Evolutionary conservation across 1,284 basidiomycete species (phyloP).

Genomic region (Vanrija sp.): DNA sequence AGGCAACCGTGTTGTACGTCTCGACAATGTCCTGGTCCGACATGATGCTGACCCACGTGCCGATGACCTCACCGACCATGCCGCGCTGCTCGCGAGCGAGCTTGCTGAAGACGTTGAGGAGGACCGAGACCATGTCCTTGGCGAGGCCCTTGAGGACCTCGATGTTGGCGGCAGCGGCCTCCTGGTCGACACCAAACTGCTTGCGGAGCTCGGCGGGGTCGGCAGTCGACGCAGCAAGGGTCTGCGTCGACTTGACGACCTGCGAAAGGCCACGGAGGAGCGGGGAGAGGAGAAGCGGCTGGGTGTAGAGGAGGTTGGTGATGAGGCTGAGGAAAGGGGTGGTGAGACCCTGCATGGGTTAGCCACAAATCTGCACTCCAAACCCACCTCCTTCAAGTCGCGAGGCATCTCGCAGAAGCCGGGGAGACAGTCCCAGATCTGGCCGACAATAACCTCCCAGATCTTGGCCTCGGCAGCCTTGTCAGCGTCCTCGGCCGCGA

Average conservation of each 20-base stretch:
- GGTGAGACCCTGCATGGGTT: conserved; percentile 52
- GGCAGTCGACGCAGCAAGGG: conserved; percentile 51
- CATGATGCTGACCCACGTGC: conserved; percentile 79
- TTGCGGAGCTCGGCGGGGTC: conserved; percentile 52
- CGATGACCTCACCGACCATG: conserved; percentile 83
- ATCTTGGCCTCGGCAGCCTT: conserved; percentile 83
- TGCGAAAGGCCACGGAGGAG: conserved; percentile 76
- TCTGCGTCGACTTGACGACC: conserved; percentile 64
- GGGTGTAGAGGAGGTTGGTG: conserved; percentile 83
- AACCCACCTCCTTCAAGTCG: conserved; percentile 58
- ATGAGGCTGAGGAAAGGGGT: conserved; percentile 78
- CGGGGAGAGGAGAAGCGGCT: conserved; percentile 74
- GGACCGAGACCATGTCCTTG: conserved; percentile 87
- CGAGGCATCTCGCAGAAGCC: conserved; percentile 71
- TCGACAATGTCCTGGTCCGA: conserved; percentile 69
- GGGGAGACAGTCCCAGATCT: conserved; percentile 74
- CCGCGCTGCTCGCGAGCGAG: conserved; percentile 71
- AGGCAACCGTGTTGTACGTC: conserved; percentile 75
- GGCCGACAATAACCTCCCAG: conserved; percentile 85
- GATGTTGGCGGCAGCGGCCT: conserved; percentile 66
- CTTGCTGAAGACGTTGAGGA: conserved; percentile 95
- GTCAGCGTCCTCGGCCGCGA: conserved; percentile 63
- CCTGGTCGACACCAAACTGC: conserved; percentile 55
- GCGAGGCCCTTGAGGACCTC: conserved; percentile 70
- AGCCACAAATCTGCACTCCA: conserved; percentile 15